Conservation (phyloP, 495 filamentous ascomycete genomes). For the Aspergillus haitiensis region DNA sequence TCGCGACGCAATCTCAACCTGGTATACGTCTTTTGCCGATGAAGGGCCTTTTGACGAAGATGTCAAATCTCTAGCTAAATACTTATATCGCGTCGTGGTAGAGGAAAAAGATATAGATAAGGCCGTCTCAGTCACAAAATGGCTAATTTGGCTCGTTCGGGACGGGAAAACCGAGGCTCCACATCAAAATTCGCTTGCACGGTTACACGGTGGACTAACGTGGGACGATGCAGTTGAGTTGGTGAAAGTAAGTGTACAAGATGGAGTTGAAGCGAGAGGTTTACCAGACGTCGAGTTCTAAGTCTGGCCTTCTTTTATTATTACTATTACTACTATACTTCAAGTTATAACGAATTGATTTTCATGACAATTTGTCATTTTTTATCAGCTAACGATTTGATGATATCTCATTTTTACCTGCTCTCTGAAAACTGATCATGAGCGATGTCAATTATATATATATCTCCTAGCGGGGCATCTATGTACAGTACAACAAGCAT, state of each 20-base stretch:
- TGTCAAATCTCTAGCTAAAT: conserved; percentile 66
- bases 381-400: no score
- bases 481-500: no score
- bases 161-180: conserved; percentile 36
- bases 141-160: conserved; percentile 71
- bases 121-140: conserved; percentile 63
- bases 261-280: conserved; percentile 61
- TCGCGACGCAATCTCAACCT: conserved; percentile 60
- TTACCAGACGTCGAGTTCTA: conserved; percentile 60
- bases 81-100: conserved; percentile 64
- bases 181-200: not conserved
- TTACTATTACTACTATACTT: not conserved
- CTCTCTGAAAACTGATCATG: no score
- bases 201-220: conserved; percentile 12
- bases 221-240: conserved; percentile 56
- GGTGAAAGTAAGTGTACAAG: conserved; percentile 60
- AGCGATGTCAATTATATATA: no score
- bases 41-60: conserved; percentile 77
- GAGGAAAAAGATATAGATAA: conserved; percentile 79
- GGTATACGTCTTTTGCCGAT: conserved; percentile 63
- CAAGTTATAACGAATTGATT: no score
- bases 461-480: no score
- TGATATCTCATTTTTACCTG: no score
- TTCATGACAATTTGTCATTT: no score
- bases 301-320: not conserved